Evolutionary conservation across 345 rosid species (phyloP).

Genomic region (Alliaria petiolata): DNA sequence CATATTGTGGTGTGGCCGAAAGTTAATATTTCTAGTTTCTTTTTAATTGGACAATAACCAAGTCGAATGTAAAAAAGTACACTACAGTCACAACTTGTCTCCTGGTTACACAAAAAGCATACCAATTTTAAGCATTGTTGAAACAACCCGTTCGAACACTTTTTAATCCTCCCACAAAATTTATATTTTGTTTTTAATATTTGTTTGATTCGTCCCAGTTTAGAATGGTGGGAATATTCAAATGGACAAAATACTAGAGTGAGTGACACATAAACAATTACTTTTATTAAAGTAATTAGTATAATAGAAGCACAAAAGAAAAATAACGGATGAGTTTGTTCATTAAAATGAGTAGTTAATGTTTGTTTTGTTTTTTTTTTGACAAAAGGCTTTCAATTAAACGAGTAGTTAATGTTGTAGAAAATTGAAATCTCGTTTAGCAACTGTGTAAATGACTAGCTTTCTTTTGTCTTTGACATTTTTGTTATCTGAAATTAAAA

Average conservation of each 20-base stretch:
- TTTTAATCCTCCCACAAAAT: not conserved
- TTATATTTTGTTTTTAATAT: not conserved
- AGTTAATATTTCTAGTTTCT: not conserved
- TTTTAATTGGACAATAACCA: constrained; percentile 14
- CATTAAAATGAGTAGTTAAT: too few species aligned
- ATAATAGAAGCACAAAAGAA: not conserved
- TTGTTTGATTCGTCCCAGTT: not conserved
- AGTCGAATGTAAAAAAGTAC: not conserved
- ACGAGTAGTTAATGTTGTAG: too few species aligned
- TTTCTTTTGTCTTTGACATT: not conserved
- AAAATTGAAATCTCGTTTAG: not conserved
- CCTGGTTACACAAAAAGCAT: not conserved
- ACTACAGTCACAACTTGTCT: not conserved
- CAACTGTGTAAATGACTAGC: not conserved
- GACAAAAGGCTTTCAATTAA: too few species aligned
- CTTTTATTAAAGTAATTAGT: not conserved
- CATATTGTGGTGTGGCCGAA: not conserved
- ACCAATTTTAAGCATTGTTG: not conserved
- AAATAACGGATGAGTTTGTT: not conserved
- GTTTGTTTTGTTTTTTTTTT: too few species aligned
- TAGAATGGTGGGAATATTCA: too few species aligned
- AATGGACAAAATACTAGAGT: not conserved
- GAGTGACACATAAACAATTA: not conserved
- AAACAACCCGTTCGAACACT: not conserved
- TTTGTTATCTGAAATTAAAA: not conserved